Evolutionary conservation across 495 filamentous ascomycete genomes (phyloP), one percentile per base, ranked within the genome.

Genomic region (Talaromyces stipitatus): DNA sequence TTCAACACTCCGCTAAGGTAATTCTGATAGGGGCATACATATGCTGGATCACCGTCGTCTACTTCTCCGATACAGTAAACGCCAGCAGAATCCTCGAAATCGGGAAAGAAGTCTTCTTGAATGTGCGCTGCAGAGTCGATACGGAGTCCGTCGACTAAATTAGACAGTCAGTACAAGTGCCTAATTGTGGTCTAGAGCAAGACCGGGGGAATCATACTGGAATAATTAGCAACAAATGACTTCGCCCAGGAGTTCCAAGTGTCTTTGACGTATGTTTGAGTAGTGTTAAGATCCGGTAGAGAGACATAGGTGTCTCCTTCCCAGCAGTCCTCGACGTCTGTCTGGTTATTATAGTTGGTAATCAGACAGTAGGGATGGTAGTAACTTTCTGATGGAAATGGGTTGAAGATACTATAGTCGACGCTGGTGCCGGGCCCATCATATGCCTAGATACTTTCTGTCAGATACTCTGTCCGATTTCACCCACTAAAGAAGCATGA

Each of bases 71-170:
- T 70, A 12, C 77, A 69, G 72, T 83, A 87, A 29, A 89, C 79
- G 20, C 81, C 84, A 1, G 84, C 81, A 29, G 85, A 79, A 9
- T 62, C 56, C n/a, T 67, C 65, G 66, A 89, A 89, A 23, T 62
- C 70, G 2, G 80, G 61, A 72, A 79, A 88, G 67, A 88, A 90
- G 41, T 69, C 74, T 52, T 77, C 78, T 58, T 82, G 72, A 32
- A 87, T 81, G 58, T 90, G 81, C 64, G 83, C 84, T 8, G 78
- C 82, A n/a, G 81, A 85, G 64, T 90, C 88, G 28, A 90, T 75
- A 33, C 88, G 80, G 46, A 91, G 71, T 6, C 85, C 88, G 63
- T 91, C 88, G 61, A 91, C 71, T 68, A 11, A 2, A 8, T 38
- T 20, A 1, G 3, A 2, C 0, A 2, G 16, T 47, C 24, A 51